Evolutionary conservation across 1,139 yeast species (phyloP).

Genomic region (Protomyces gravidus): DNA sequence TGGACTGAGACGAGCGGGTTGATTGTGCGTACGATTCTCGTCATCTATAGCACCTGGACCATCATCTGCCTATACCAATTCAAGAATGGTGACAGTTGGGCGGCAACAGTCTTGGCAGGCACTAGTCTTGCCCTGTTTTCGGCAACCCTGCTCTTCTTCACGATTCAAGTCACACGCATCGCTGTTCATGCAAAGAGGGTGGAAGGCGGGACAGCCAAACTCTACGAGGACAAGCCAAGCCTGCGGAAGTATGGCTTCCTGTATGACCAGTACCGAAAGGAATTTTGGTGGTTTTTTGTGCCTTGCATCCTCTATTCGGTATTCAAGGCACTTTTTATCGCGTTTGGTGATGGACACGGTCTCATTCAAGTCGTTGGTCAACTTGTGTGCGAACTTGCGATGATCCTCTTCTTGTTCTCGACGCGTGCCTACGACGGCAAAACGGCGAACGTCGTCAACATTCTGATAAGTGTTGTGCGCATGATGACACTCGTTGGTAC

Average conservation of each 20-base stretch:
- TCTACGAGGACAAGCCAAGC: slow-evolving; percentile 40
- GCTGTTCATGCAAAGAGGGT: slow-evolving; percentile 37
- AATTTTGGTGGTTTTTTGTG: slow-evolving; percentile 42
- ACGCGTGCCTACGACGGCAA: slow-evolving; percentile 39
- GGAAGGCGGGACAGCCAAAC: slow-evolving; percentile 35
- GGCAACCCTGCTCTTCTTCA: slow-evolving; percentile 35
- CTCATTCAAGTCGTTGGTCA: slow-evolving; percentile 41
- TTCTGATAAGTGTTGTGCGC: slow-evolving; percentile 39
- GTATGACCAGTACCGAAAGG: slow-evolving; percentile 40
- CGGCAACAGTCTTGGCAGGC: slow-evolving; percentile 39
- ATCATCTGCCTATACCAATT: slow-evolving; percentile 40
- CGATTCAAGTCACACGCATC: slow-evolving; percentile 37
- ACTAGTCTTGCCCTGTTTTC: slow-evolving; percentile 39
- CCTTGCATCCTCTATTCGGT: slow-evolving; percentile 37
- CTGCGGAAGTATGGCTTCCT: slow-evolving; percentile 39
- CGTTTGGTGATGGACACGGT: slow-evolving; percentile 40
- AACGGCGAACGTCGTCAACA: slow-evolving; percentile 40
- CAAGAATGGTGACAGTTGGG: slow-evolving; percentile 41
- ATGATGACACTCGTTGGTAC: slow-evolving; percentile 38
- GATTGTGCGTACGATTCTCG: slow-evolving; percentile 37
- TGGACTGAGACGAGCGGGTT: slow-evolving; percentile 35
- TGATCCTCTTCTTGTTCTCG: slow-evolving; percentile 34
- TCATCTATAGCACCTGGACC: slow-evolving; percentile 41
- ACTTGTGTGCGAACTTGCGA: slow-evolving; percentile 36
- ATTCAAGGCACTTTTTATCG: slow-evolving; percentile 40